Evolutionary conservation across 495 filamentous ascomycete species (phyloP), one percentile per base, ranked within the genome.

Genomic region (Oleoguttula mirabilis): DNA sequence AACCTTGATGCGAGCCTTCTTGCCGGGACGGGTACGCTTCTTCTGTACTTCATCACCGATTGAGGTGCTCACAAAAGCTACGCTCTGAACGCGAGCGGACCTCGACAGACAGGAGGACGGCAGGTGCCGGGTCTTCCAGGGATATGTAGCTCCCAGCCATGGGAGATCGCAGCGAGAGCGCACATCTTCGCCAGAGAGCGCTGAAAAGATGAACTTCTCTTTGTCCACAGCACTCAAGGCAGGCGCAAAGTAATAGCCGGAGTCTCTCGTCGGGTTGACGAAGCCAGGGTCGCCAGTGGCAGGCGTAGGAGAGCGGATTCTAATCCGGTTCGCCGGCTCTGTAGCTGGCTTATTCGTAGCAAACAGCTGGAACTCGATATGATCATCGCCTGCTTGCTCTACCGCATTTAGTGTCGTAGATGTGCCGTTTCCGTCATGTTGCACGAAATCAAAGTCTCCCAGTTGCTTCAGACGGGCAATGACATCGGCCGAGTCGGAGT

Each of bases 341-440:
- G 10, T 19, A n/a, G 39, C 16, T 11, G 41, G 41, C 10, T 35
- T 36, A 4, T n/a, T 3, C 22, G 38, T 20, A 24, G 45, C 38
- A 39, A 48, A 48, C 6, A 48, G 45, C 3, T 34, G 38, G 39
- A 48, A 48, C 15, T 48, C 45, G 3, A 48, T 27, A 10, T 34
- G 12, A 7, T 43, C 45, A 5, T 35, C 38, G 5, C 28, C 32
- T 8, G 27, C n/a, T n/a, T n/a, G n/a, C n/a, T n/a, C n/a, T n/a
- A n/a, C n/a, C n/a, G n/a, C n/a, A n/a, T n/a, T n/a, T n/a, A n/a
- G n/a, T n/a, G 20, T 33, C 19, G 1, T 28, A 36, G 28, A 11
- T 15, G 14, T 41, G 23, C 10, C 17, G n/a, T n/a, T n/a, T n/a
- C n/a, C 10, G 1, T 35, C 17, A 7, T 44, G 17, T 32, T 24